Percentiles rank a stretch among this genome's conserved stretches.
Evolutionary conservation across 495 filamentous ascomycete species (phyloP).

Genomic region (Neurospora terricola): DNA sequence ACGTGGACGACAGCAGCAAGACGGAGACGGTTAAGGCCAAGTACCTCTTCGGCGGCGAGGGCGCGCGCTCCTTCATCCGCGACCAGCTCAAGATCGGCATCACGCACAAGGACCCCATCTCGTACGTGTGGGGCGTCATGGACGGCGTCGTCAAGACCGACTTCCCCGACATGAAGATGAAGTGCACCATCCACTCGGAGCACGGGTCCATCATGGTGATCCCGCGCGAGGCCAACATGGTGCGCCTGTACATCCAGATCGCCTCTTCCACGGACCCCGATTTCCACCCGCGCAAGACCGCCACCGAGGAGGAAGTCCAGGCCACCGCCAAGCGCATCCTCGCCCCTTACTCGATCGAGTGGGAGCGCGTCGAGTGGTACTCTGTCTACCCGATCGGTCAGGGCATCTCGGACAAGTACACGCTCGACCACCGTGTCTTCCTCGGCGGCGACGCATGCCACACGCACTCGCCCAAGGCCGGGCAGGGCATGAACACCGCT

Average conservation of each 20-base stretch:
- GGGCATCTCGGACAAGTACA: slow-evolving; percentile 58
- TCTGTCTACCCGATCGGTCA: slow-evolving; percentile 65
- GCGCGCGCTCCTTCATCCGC: slow-evolving; percentile 48
- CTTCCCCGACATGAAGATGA: slow-evolving; percentile 80
- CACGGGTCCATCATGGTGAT: slow-evolving; percentile 68
- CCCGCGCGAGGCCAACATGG: slow-evolving; percentile 64
- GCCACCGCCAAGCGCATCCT: slow-evolving; percentile 55
- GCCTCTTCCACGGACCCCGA: slow-evolving; percentile 55
- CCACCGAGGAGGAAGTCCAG: slow-evolving; percentile 59
- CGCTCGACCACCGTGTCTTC: slow-evolving; percentile 59
- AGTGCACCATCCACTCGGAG: slow-evolving; percentile 70
- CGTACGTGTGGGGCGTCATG: slow-evolving; percentile 67
- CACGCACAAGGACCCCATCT: slow-evolving; percentile 52
- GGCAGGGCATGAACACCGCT: slow-evolving; percentile 78
- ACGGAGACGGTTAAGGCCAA: slow-evolving; percentile 46
- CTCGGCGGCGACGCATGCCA: slow-evolving; percentile 75
- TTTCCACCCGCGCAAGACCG: slow-evolving; percentile 49
- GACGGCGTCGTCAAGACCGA: slow-evolving; percentile 67
- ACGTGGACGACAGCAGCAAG: slow-evolving; percentile 63
- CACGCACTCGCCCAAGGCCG: slow-evolving; percentile 72
- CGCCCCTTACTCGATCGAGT: slow-evolving; percentile 56
- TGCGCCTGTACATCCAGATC: slow-evolving; percentile 67
- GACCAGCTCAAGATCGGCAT: slow-evolving; percentile 53
- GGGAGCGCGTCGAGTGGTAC: slow-evolving; percentile 61
- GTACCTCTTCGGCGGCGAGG: slow-evolving; percentile 53